Percentiles rank a stretch among this genome's conserved stretches.
These are phyloP conservation scores for Amaranthus palmeri DNA, from an alignment of 148 eudicot species.

Conservation along the genomic window DNA sequence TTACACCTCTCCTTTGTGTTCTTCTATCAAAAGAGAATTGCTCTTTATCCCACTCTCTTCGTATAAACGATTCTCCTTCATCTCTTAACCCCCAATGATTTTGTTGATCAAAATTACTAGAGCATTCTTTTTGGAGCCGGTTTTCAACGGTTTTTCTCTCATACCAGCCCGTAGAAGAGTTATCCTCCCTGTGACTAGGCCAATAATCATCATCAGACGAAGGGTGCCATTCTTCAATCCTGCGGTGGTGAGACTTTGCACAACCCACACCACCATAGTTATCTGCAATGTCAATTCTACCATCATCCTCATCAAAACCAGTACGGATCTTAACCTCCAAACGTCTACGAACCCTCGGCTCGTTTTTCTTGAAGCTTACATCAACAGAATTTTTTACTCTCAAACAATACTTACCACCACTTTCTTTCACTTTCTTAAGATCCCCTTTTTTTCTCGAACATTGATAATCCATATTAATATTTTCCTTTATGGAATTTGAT, in stretches of 20 bases:
- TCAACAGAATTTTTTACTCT: slow-evolving; percentile 20
- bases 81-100: slow-evolving; percentile 13
- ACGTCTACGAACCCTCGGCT: slow-evolving; percentile 9
- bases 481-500: slow-evolving; percentile 10
- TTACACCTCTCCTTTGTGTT: slow-evolving; percentile 4
- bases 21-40: slow-evolving; percentile 14
- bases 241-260: slow-evolving; percentile 2
- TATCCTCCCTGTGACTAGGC: slow-evolving; percentile 10
- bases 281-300: slow-evolving; percentile 1
- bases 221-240: slow-evolving; percentile 11
- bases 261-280: neutral
- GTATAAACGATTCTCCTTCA: slow-evolving; percentile 6
- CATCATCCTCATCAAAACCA: neutral
- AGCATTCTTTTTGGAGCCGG: neutral
- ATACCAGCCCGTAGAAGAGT: slow-evolving; percentile 8
- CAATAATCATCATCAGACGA: slow-evolving; percentile 18
- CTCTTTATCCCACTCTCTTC: slow-evolving; percentile 24
- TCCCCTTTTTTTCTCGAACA: slow-evolving; percentile 13
- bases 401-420: slow-evolving; percentile 9
- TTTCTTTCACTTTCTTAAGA: slow-evolving; percentile 8
- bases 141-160: slow-evolving; percentile 7
- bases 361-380: slow-evolving; percentile 4
- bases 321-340: slow-evolving; percentile 7
- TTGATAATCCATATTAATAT: slow-evolving; percentile 5
- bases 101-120: slow-evolving; percentile 7